Evolutionary conservation across 805 yeast species (phyloP), one percentile per base, ranked within the genome.

Genomic region (Lipomyces yamanashiensis): DNA sequence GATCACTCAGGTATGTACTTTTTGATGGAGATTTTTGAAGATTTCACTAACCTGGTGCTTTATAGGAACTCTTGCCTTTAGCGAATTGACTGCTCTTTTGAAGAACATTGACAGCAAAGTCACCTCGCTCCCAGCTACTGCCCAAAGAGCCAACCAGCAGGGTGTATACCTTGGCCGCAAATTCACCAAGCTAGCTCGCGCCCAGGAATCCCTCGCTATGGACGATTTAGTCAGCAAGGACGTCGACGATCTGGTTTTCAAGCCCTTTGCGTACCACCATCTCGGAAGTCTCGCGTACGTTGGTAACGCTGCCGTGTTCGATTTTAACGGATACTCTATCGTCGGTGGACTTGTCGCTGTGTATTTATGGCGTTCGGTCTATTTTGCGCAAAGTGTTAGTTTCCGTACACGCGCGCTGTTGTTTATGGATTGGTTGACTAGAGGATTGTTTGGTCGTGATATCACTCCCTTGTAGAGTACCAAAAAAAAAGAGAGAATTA

Each of bases 131-230:
- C 90, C 91, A 4, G 89, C 90, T 8, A 87, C 90, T 9, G 90
- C 90, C 9, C 91, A 87, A 77, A 80, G 90, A 62, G 90, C 90
- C 2, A 80, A 82, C 67, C 91, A 87, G 74, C 91, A 87, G 74
- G 91, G 91, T 65, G 79, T 80, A 62, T 87, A 87, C 70, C 73
- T 87, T 43, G 90, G 87, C 61, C 82, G 81, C 70, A 86, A 87
- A 74, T 75, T 87, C 50, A 80, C 84, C 53, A 81, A 80, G 63
- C 73, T 86, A 36, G 85, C 86, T 7, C 78, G 78, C 59, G 74
- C 81, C 12, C 77, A 80, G 17, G 77, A 77, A 15, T 79, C 81
- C 1, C 70, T 83, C 57, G 75, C 78, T 12, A 78, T 78, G 54
- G 78, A 79, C 61, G 84, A 80, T 37, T 78, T 82, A 40, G 75